Evolutionary conservation across 2,329 filamentous ascomycete species (phyloP), one percentile per base, ranked within the genome.

Genomic region (Nemania sp.): DNA sequence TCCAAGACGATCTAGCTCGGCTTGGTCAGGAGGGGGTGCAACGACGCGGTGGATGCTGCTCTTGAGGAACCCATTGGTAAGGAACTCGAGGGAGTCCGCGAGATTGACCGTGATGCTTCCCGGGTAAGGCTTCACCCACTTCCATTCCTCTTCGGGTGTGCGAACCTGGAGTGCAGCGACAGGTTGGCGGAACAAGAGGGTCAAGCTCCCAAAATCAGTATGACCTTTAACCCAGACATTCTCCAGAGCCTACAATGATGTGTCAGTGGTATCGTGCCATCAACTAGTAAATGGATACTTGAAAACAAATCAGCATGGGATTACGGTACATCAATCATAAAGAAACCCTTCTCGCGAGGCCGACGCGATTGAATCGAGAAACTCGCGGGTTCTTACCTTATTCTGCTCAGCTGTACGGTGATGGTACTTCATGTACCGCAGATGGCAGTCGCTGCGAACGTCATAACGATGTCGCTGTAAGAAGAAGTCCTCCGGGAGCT

Each of bases 381-480:
- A 10, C 13, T 45, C 10, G 13, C 27, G 18, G 24, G n/a, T 2
- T 4, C 49, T 41, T 56, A 64, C 67, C 10, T 70, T 51, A 74
- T 86, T 86, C 32, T 83, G 81, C 18, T 83, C 82, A 3, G 77
- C 72, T 0, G 80, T 81, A 13, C 86, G 82, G 0, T 79, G 80
- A 63, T 84, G 81, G 71, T 89, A 89, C 66, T 86, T 84, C 87
- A 89, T 88, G 75, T 88, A 89, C 7, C 88, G 83, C 38, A 89
- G 80, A 72, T 89, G 86, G 60, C 85, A 85, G 70, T 89, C 86
- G 53, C 84, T 83, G 41, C 83, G 80, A 56, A 83, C 79, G 1
- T 87, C 81, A 71, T 88, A 90, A 6, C 80, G 80, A 73, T 90
- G 88, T 35, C 82, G 79, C 11, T 82, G 80, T 26, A 85, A 80